A percentile compares a stretch with the other conserved stretches of the same genome.
These are phyloP conservation scores for Mitragyna speciosa DNA, from an alignment of 257 asterid genomes.

Conservation along the genomic window DNA sequence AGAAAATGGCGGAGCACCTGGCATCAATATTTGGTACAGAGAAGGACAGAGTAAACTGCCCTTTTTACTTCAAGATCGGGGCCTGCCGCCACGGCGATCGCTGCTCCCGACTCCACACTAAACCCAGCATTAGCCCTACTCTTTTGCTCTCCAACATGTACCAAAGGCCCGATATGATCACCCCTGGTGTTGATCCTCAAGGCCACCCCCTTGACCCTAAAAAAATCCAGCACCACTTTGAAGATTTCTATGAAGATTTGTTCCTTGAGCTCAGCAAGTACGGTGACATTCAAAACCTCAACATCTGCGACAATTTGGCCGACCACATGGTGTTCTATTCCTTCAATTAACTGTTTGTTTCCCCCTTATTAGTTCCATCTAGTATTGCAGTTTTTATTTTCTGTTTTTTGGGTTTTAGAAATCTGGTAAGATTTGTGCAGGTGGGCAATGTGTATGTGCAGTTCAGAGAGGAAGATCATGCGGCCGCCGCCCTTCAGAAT, in stretches of 20 bases:
- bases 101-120: slow-evolving; percentile 77
- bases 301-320: slow-evolving; percentile 84
- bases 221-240: slow-evolving; percentile 73
- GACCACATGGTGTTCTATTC: slow-evolving; percentile 64
- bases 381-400: too few relatives aligned
- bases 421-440: slow-evolving; percentile 2
- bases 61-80: slow-evolving; percentile 88
- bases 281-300: slow-evolving; percentile 82
- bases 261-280: slow-evolving; percentile 88
- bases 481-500: slow-evolving; percentile 75
- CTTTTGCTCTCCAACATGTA: slow-evolving; percentile 72
- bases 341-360: too few relatives aligned
- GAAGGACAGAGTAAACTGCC: slow-evolving; percentile 80
- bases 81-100: slow-evolving; percentile 90
- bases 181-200: slow-evolving; percentile 84
- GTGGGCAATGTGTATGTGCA: slow-evolving; percentile 83
- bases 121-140: slow-evolving; percentile 83
- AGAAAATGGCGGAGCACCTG: slow-evolving; percentile 60
- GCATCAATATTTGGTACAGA: slow-evolving; percentile 69
- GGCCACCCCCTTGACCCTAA: slow-evolving; percentile 76
- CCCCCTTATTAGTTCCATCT: too few relatives aligned
- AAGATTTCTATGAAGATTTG: slow-evolving; percentile 85
- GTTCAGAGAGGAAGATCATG: slow-evolving; percentile 88
- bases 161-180: slow-evolving; percentile 87
- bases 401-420: neutral